These are phyloP conservation scores for Chalciporus piperatus DNA, from an alignment of 768 basidiomycete genomes.

Conservation along the genomic window DNA sequence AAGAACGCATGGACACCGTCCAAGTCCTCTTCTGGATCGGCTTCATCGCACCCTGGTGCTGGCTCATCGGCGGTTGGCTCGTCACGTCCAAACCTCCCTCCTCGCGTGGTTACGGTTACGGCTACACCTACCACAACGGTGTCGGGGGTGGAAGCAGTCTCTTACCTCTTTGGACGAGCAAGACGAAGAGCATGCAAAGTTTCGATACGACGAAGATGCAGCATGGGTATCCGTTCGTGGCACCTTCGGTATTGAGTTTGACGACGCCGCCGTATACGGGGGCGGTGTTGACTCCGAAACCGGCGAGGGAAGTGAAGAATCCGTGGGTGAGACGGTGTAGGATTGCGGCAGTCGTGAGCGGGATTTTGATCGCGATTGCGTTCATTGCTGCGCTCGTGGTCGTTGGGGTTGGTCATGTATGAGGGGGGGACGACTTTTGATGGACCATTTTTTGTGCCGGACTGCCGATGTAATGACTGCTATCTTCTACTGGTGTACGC, in stretches of 20 bases:
- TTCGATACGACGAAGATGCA: slow-evolving; percentile 44
- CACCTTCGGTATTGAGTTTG: slow-evolving; percentile 42
- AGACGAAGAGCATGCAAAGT: slow-evolving; percentile 41
- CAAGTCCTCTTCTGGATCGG: slow-evolving; percentile 74
- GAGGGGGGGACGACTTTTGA: neutral
- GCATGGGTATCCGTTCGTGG: slow-evolving; percentile 58
- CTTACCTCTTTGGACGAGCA: slow-evolving; percentile 33
- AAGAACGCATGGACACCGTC: slow-evolving; percentile 32
- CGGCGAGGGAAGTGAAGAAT: slow-evolving; percentile 24
- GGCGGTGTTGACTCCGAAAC: slow-evolving; percentile 19
- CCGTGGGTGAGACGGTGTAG: slow-evolving; percentile 47
- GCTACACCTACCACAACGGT: slow-evolving; percentile 19
- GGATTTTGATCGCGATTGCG: slow-evolving; percentile 43
- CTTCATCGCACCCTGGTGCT: slow-evolving; percentile 69
- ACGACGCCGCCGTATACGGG: slow-evolving; percentile 24
- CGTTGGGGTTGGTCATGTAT: slow-evolving; percentile 3
- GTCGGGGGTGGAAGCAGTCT: slow-evolving; percentile 41
- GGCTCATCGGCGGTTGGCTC: slow-evolving; percentile 78
- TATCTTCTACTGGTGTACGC: too few relatives aligned
- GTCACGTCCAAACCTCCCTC: slow-evolving; percentile 23
- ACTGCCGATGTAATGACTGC: too few relatives aligned
- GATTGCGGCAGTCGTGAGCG: slow-evolving; percentile 61
- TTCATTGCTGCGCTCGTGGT: slow-evolving; percentile 52
- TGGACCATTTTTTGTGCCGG: neutral
- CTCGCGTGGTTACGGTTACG: slow-evolving; percentile 12